These are phyloP conservation scores for Arabidopsis suecica DNA, from an alignment of 345 rosid genomes.

Conservation along the genomic window DNA sequence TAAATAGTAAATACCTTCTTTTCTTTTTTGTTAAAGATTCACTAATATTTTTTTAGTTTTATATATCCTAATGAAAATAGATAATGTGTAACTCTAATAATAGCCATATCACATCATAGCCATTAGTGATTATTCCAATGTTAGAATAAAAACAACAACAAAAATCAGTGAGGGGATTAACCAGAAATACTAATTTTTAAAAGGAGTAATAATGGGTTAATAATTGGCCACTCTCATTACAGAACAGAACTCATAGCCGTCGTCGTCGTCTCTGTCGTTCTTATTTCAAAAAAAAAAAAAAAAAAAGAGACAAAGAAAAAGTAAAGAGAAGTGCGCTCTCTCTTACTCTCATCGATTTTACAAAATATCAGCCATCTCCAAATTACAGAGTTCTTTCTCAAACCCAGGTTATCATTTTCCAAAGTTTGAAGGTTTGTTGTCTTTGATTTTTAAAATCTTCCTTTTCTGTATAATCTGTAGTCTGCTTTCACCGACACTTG, in stretches of 20 bases:
- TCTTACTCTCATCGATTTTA: constrained; percentile 13
- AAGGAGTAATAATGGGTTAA: constrained; percentile 13
- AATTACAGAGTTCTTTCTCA: not conserved
- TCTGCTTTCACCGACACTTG: constrained; percentile 44
- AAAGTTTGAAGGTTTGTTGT: constrained; percentile 5
- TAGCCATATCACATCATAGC: too few relatives aligned
- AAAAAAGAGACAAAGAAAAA: not conserved
- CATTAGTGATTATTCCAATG: too few relatives aligned
- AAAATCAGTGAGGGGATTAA: too few relatives aligned
- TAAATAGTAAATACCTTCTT: too few relatives aligned
- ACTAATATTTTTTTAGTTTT: too few relatives aligned
- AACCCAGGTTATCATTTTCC: constrained; percentile 16
- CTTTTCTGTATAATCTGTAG: not conserved
- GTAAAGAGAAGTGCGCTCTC: constrained; percentile 33
- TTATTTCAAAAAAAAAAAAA: constrained; percentile 19
- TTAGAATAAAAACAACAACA: too few relatives aligned
- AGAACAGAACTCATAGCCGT: not conserved
- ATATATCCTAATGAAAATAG: too few relatives aligned
- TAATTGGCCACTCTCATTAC: constrained; percentile 31
- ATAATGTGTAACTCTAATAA: too few relatives aligned
- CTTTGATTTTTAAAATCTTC: not conserved
- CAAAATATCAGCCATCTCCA: not conserved
- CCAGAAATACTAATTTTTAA: too few relatives aligned
- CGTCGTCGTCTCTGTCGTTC: constrained; percentile 1
- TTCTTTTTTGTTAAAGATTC: too few relatives aligned